Evolutionary conservation across 2,329 filamentous ascomycete genomes (phyloP), one percentile per base, ranked within the genome.

Genomic region (Aphanoascus verrucosus): DNA sequence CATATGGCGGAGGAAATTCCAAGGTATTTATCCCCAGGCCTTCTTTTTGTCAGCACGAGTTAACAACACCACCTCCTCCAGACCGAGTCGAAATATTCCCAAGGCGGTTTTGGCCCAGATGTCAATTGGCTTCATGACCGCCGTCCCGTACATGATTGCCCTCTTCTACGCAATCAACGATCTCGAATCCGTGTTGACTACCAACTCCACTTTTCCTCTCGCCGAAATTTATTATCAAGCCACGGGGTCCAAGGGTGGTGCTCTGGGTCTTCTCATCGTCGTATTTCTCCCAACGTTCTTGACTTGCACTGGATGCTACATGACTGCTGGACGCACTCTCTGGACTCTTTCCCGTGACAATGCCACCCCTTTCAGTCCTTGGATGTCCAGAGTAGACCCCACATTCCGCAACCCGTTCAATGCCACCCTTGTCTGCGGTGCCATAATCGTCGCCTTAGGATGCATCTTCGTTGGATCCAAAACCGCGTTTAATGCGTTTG

Each of bases 1-100:
- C 83, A 85, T 62, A 64, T 85, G 40, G 78, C 80, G 0, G 82
- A 86, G 64, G 82, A 85, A 64, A 82, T 84, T 40, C 80, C 70
- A 9, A 63, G 64, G 65, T 68, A 57, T 48, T 28, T 31, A 20
- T n/a, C 19, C 15, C n/a, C 8, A 19, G 32, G 5, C 4, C 11
- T 23, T 9, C 11, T 32, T 41, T 14, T 17, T 1, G 8, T 20
- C 20, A 34, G 11, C 45, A 4, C 31, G n/a, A 12, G 45, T 31
- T 44, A 42, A 49, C 32, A 37, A 15, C 52, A 61, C 45, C 28
- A 3, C 3, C 43, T 31, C 1, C 50, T 20, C 20, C 37, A 67
- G 66, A 19, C 68, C 69, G 1, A 69, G 67, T 47, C 61, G 66
- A 31, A 75, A 78, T 55, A 69, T 76, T 15, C 74, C 76, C 32